These are phyloP conservation scores for Eucalyptus melliodora DNA, from an alignment of 345 rosid genomes.

Conservation along the genomic window DNA sequence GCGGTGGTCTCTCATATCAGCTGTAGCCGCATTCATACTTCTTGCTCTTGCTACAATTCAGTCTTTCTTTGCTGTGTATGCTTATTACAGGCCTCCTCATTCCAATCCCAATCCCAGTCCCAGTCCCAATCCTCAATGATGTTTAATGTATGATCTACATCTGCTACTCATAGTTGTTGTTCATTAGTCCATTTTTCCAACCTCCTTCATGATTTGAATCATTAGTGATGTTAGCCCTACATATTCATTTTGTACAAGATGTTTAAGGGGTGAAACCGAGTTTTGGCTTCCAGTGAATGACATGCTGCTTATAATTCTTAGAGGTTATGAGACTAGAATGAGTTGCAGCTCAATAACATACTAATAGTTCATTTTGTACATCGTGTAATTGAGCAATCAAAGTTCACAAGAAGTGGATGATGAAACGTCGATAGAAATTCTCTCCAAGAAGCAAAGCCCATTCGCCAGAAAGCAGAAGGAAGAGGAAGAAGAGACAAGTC, in stretches of 20 bases:
- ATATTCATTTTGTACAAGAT: background rate
- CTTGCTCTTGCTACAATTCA: conserved; percentile 44
- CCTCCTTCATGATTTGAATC: background rate
- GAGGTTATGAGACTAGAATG: background rate
- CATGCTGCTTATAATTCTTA: background rate
- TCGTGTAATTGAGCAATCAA: background rate
- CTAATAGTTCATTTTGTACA: background rate
- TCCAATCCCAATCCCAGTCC: background rate
- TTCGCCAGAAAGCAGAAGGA: background rate
- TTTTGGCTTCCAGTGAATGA: background rate
- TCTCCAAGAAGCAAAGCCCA: background rate
- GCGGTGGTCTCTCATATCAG: conserved; percentile 77
- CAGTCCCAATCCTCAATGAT: background rate
- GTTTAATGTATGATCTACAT: background rate
- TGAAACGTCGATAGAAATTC: too few relatives aligned
- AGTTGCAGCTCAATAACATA: background rate
- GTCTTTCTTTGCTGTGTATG: conserved; percentile 29
- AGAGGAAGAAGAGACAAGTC: too few relatives aligned
- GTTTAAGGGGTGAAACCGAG: background rate
- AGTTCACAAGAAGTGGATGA: background rate
- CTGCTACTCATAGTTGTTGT: background rate
- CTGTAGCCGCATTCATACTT: conserved; percentile 53
- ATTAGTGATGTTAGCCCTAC: background rate
- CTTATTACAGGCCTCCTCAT: too few relatives aligned
- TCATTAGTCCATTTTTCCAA: background rate